Conservation (phyloP, 805 yeast species). For the Candida nitratophila region DNA sequence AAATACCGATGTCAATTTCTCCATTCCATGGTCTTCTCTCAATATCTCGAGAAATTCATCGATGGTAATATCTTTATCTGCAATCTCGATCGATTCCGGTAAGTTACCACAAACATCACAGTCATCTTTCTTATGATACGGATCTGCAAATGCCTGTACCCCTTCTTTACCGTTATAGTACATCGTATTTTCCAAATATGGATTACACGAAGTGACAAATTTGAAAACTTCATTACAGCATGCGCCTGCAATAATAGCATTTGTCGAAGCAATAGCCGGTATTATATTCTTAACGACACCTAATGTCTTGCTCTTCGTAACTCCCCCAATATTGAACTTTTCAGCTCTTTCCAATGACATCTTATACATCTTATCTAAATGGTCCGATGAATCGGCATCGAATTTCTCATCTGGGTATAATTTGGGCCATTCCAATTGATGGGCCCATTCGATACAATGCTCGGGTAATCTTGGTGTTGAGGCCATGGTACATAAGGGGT, state of each 20-base stretch:
- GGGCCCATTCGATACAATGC: slow-evolving; percentile 91
- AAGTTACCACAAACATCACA: slow-evolving; percentile 73
- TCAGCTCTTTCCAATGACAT: slow-evolving; percentile 53
- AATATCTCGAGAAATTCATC: slow-evolving; percentile 10
- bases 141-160: slow-evolving; percentile 66
- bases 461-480: slow-evolving; percentile 92
- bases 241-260: slow-evolving; percentile 84
- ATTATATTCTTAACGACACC: slow-evolving; percentile 90
- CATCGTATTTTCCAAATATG: slow-evolving; percentile 68
- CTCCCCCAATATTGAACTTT: slow-evolving; percentile 64
- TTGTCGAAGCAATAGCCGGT: slow-evolving; percentile 92
- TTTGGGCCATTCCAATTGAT: slow-evolving; percentile 66
- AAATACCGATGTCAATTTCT: slow-evolving; percentile 13
- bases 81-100: slow-evolving; percentile 11
- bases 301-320: slow-evolving; percentile 61
- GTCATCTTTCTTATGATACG: slow-evolving; percentile 48
- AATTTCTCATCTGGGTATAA: slow-evolving; percentile 38
- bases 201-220: slow-evolving; percentile 62
- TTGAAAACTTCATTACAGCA: slow-evolving; percentile 85
- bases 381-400: slow-evolving; percentile 63
- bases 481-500: slow-evolving; percentile 91
- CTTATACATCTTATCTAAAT: slow-evolving; percentile 56
- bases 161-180: slow-evolving; percentile 82
- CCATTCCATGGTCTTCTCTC: slow-evolving; percentile 7
- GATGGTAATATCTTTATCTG: slow-evolving; percentile 4